phyloP scores from a whole-genome alignment of 2,329 filamentous ascomycete genomes.

The Colletotrichum endophyticum region DNA sequence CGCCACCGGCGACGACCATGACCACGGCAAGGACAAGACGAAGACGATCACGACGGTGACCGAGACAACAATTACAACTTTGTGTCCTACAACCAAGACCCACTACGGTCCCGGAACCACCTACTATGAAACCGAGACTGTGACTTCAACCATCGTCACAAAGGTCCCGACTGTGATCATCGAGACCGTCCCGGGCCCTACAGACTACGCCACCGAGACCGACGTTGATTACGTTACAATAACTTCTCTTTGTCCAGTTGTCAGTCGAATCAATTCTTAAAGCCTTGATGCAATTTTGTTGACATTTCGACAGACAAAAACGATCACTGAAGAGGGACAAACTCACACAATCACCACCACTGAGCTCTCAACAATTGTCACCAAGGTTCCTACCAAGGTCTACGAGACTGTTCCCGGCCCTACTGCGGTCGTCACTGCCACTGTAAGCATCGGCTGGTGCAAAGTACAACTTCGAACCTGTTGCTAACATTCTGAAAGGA shows the following conservation, averaged over 20 bases:
- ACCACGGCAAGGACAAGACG: constrained; percentile 14
- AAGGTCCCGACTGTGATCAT: constrained; percentile 35
- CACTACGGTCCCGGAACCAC: constrained; percentile 23
- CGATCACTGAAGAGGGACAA: background rate
- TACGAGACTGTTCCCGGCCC: constrained; percentile 41
- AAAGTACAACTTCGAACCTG: too few species aligned
- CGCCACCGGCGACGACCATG: constrained; percentile 11
- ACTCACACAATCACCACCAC: constrained; percentile 31
- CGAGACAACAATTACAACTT: background rate
- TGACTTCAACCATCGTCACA: constrained; percentile 32
- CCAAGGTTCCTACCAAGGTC: constrained; percentile 32
- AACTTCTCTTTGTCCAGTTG: too few species aligned
- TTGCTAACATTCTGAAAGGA: background rate
- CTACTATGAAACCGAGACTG: constrained; percentile 28
- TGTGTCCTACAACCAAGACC: constrained; percentile 20
- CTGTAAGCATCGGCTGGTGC: too few species aligned
- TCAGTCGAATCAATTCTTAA: too few species aligned
- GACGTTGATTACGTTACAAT: constrained; percentile 35
- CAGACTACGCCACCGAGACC: constrained; percentile 37
- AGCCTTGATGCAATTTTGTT: too few species aligned
- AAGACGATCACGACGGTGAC: constrained; percentile 6
- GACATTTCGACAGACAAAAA: too few species aligned
- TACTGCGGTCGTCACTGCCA: constrained; percentile 32
- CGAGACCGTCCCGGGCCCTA: constrained; percentile 37
- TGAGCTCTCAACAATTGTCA: constrained; percentile 1